Conservation (phyloP, 2,329 filamentous ascomycete genomes). For the Bertia moriformis region DNA sequence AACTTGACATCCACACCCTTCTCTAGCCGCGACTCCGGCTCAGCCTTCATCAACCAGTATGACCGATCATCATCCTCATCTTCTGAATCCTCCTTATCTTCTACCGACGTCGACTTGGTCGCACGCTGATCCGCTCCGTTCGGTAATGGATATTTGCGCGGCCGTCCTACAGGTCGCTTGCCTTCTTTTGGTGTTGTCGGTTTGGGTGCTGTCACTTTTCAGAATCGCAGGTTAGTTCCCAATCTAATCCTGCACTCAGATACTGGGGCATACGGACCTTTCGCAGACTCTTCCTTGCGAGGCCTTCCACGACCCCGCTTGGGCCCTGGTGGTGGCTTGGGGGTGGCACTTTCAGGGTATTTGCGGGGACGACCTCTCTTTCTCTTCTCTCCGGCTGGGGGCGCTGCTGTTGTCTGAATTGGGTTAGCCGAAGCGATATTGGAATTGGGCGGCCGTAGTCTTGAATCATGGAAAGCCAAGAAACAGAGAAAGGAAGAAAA, state of each 20-base stretch:
- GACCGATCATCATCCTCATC: constrained; percentile 13
- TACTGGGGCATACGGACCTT: too few species aligned
- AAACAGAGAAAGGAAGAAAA: too few species aligned
- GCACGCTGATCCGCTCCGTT: neutral
- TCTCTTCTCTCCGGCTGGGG: neutral
- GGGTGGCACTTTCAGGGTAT: neutral
- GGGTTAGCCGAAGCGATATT: too few species aligned
- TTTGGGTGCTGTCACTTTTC: too few species aligned
- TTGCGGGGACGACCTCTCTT: constrained; percentile 1
- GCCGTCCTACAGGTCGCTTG: neutral
- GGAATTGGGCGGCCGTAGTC: too few species aligned
- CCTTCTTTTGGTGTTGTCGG: neutral
- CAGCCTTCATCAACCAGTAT: constrained; percentile 76
- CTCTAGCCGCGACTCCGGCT: constrained; percentile 75
- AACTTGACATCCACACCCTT: constrained; percentile 83
- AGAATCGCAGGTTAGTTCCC: too few species aligned
- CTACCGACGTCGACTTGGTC: neutral
- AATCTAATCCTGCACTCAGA: too few species aligned
- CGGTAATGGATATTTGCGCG: neutral
- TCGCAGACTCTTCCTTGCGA: neutral
- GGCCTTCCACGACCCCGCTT: neutral
- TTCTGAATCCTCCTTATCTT: neutral
- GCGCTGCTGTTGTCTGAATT: too few species aligned
- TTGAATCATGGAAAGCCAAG: too few species aligned
- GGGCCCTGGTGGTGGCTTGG: neutral